Base-by-base conservation (phyloP, 2,329 filamentous ascomycete species). In the Trichoderma citrinoviride region DNA sequence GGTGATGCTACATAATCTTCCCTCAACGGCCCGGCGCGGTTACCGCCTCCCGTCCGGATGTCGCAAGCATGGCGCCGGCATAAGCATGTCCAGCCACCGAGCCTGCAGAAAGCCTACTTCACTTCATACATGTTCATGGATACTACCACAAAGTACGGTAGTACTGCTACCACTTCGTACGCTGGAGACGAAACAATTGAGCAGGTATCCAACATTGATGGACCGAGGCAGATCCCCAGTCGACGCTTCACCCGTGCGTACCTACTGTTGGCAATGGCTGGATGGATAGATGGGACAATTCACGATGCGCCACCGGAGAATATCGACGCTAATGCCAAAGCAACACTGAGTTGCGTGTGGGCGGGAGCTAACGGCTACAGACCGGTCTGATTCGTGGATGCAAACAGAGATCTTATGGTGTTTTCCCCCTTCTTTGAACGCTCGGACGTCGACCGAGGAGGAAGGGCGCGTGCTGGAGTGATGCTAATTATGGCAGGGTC, bases 391-490 rank as follows among this genome's bases (percentile, higher is more conserved):
- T 65, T 65, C 57, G 64, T 37, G 64, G 57, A 44, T 41, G 29
- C n/a, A 15, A 27, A 27, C 33, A 29, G 21, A 65, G 23, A 46
- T 46, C 55, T 57, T 33, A 37, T 54, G 41, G 33, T 21, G 29
- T 33, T 47, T 55, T 46, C 53, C n/a, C 27, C 37, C 49, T 64
- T 52, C 33, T 5, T 37, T 37, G 12, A 14, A 5, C 12, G 33
- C 44, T 66, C 64, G 64, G 64, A 64, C 64, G 52, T 63, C 64
- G 64, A 66, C 64, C 64, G 64, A 66, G 64, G 44, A 41, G 58
- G 64, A 41, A 56, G 41, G 52, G 41, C 50, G 58, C 33, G 52
- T 47, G 50, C 58, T 49, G 50, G 63, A 47, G 29, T 21, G 60
- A 53, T 62, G 19, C 60, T 62, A 62, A 62, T 37, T 14, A 37